Evolutionary conservation across 1,284 basidiomycete genomes (phyloP).

Genomic region (Cutaneotrichosporon cyanovorans): DNA sequence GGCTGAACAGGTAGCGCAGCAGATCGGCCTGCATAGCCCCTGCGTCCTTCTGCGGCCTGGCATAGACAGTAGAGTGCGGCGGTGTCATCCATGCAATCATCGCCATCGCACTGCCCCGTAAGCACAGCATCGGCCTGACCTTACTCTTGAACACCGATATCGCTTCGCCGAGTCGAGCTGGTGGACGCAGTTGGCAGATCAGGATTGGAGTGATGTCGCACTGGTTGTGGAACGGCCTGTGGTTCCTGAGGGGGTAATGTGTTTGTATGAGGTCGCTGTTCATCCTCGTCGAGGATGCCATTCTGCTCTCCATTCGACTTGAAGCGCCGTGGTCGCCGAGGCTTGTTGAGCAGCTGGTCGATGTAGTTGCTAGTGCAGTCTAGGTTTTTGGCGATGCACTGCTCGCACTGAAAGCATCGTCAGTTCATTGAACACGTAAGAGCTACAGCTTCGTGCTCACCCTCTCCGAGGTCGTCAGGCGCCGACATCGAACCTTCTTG

Average conservation of each 20-base stretch:
- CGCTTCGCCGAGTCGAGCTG: too few species aligned
- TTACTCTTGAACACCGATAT: slow-evolving; percentile 5
- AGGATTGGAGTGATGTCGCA: too few species aligned
- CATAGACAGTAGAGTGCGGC: neutral
- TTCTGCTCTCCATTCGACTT: slow-evolving; percentile 7
- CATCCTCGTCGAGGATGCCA: neutral
- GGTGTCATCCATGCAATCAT: slow-evolving; percentile 10
- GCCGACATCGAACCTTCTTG: slow-evolving; percentile 36
- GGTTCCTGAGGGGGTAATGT: too few species aligned
- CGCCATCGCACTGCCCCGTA: slow-evolving; percentile 10
- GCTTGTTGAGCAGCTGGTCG: slow-evolving; percentile 31
- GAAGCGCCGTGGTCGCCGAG: slow-evolving; percentile 19
- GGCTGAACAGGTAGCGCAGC: slow-evolving; percentile 40
- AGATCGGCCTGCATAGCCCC: slow-evolving; percentile 24
- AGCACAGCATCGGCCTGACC: neutral
- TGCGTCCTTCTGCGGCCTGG: neutral
- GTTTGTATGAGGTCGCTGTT: neutral
- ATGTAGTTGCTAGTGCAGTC: slow-evolving; percentile 39
- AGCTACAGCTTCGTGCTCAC: slow-evolving; percentile 16
- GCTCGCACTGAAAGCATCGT: slow-evolving; percentile 31
- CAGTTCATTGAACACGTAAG: slow-evolving; percentile 12
- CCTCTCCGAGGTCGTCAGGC: slow-evolving; percentile 9
- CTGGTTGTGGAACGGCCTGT: too few species aligned
- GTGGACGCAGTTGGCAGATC: too few species aligned
- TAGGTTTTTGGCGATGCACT: slow-evolving; percentile 27